Base-by-base conservation (phyloP, 2,329 filamentous ascomycete genomes). In the Nemania serpens region DNA sequence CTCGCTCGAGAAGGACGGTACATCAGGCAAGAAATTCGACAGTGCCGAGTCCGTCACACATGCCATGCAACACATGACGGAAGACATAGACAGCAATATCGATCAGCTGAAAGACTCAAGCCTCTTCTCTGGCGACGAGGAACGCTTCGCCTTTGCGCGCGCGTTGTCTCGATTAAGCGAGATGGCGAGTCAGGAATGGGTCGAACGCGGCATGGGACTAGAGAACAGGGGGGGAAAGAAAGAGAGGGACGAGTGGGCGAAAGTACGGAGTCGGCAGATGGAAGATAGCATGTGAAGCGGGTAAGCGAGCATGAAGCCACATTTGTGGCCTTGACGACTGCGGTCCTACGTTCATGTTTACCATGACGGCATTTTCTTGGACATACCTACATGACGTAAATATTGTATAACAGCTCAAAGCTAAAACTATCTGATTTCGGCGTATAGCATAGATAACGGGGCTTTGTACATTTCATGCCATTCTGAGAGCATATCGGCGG, bases 151-250 rank as follows among this genome's bases (percentile, higher is more conserved):
- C 0, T 99, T 99, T 80, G 93, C 93, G 22, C 82, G 95, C 55
- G 95, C 95, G 1, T 75, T 98, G 68, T 93, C 89, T 55, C 81
- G 95, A 58, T 78, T 99, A 63, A 89, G 82, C 56, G 93, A 98
- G 77, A 99, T 99, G 95, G 91, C 93, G 18, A 95, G 91, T 74
- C 86, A 88, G 75, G 90, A 97, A 74, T 99, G 95, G 95, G 91
- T 98, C 2, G 94, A 98, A 77, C 78, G 93, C 13, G 93, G 86
- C 1, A 85, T 87, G 82, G 83, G 88, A 0, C 72, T 91, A 57
- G 88, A 91, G 76, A 79, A 76, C 63, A 77, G 81, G 62, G 88
- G 88, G 12, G 88, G 88, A 2, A 86, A 87, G 78, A 74, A 80
- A 63, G 87, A 91, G 71, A 82, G 79, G 68, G 87, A 90, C 58